Base-by-base conservation (phyloP, 2,329 filamentous ascomycete genomes). In the Exophiala xenobiotica region DNA sequence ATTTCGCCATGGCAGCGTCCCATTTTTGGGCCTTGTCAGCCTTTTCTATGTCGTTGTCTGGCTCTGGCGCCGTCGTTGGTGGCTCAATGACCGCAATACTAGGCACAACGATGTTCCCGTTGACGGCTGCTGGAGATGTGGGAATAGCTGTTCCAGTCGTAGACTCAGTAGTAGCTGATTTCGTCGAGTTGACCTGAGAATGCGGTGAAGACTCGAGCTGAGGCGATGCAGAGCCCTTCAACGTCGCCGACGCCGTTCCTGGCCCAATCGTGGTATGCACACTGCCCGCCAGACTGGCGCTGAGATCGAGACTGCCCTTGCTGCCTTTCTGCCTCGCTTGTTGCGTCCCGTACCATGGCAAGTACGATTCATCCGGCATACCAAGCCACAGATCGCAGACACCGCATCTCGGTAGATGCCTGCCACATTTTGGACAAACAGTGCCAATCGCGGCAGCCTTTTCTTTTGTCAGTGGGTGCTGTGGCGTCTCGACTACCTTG, bases 361-460 rank as follows among this genome's bases (percentile, higher is more conserved):
- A 40, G 39, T 57, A 75, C 56, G 72, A 71, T 4, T 79, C 76
- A 64, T 83, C 79, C 0, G 80, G 78, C 9, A 74, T 74, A 0
- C 82, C 82, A 2, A 85, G 70, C 80, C 80, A 84, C 56, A 81
- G 67, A 62, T 77, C 78, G 61, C 82, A 86, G 8, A 86, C 71
- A 1, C 78, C 80, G 58, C 82, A 86, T 2, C 81, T 73, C 2
- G 82, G 82, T 74, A 85, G 78, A 59, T 81, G 79, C 1, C 79
- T 71, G n/a, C 77, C 78, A 61, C 82, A 86, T 43, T 77, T 77
- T 1, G 79, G 79, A 62, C 82, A 86, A 1, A 81, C 71, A 1
- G 80, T 80, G 1, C 81, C 75, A 7, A 57, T 51, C 8, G 61
- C 61, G 0, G 61, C 60, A 8, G 60, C 61, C 37, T 57, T 62